Conservation (phyloP, 2,329 filamentous ascomycete genomes). For the Pseudocercospora pini-densiflorae region DNA sequence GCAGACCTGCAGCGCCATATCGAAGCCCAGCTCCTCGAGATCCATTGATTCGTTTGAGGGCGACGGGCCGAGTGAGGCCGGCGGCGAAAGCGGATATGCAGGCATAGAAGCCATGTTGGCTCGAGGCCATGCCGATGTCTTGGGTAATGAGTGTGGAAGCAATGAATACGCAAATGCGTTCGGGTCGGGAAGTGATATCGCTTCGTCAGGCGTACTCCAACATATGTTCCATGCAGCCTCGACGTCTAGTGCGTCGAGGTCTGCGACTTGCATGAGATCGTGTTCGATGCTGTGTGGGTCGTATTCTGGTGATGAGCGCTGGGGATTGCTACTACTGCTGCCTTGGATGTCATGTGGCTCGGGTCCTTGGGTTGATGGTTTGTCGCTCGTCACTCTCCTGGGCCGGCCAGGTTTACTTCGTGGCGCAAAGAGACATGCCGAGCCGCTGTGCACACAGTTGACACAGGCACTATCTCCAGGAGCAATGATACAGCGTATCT, state of each 20-base stretch:
- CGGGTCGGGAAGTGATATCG: background rate
- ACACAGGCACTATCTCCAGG: constrained; percentile 13
- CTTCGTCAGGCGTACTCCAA: constrained; percentile 4
- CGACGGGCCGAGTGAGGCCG: constrained; percentile 9
- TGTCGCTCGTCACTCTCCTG: constrained; percentile 8
- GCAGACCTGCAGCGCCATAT: constrained; percentile 14
- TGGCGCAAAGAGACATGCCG: constrained; percentile 15
- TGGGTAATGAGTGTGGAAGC: background rate
- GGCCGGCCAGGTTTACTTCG: constrained; percentile 16
- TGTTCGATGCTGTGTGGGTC: constrained; percentile 3
- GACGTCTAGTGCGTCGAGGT: constrained; percentile 7
- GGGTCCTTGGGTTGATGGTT: constrained; percentile 6
- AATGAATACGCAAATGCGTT: background rate
- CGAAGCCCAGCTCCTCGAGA: constrained; percentile 8
- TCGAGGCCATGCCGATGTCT: background rate
- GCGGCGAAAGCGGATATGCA: background rate
- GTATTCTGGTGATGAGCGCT: constrained; percentile 4
- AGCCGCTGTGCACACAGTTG: constrained; percentile 12
- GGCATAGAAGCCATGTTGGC: background rate
- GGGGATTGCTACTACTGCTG: background rate
- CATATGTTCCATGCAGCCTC: constrained; percentile 12
- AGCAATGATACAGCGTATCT: constrained; percentile 15
- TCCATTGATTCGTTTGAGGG: constrained; percentile 3
- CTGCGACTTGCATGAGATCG: constrained; percentile 2
- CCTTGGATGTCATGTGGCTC: background rate